Conservation (phyloP, 768 basidiomycete genomes). For the Xerocomus brunneocitrinus region DNA sequence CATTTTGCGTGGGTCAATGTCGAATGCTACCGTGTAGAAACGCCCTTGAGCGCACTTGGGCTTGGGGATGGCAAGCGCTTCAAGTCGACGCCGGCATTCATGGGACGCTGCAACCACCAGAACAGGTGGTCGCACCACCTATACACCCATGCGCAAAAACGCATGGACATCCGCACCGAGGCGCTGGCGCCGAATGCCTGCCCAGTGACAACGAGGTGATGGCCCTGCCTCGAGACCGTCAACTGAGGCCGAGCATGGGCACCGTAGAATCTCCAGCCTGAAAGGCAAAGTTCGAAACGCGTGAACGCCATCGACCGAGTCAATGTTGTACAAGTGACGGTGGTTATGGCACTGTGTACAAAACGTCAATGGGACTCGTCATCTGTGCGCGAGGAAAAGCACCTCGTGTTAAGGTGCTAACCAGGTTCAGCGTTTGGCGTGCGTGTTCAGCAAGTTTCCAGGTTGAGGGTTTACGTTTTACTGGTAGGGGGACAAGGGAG, state of each 20-base stretch:
- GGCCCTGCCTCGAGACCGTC: constrained; percentile 17
- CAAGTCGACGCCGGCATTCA: background rate
- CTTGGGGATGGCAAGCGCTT: background rate
- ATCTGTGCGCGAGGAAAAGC: background rate
- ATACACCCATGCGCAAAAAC: constrained; percentile 23
- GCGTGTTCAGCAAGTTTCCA: background rate
- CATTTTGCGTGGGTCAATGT: background rate
- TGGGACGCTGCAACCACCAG: background rate
- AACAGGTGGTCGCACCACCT: constrained; percentile 10
- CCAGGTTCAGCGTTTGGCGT: background rate
- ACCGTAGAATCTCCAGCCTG: constrained; percentile 21
- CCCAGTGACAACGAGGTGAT: constrained; percentile 21
- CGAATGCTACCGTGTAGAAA: constrained; percentile 1
- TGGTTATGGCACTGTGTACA: background rate
- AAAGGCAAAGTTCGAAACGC: constrained; percentile 22
- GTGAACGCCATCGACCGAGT: constrained; percentile 16
- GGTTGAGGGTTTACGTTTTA: background rate
- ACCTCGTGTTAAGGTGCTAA: background rate
- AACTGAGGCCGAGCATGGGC: constrained; percentile 20
- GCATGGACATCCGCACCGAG: constrained; percentile 17
- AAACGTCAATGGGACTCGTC: constrained; percentile 3
- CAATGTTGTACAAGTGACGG: background rate
- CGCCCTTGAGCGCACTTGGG: constrained; percentile 3
- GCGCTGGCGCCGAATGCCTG: constrained; percentile 25
- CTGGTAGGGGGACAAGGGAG: background rate